Percentiles rank a stretch among this genome's conserved stretches.
These are phyloP conservation scores for Candida labiduridarum DNA, from an alignment of 1,139 yeast genomes.

Conservation along the genomic window DNA sequence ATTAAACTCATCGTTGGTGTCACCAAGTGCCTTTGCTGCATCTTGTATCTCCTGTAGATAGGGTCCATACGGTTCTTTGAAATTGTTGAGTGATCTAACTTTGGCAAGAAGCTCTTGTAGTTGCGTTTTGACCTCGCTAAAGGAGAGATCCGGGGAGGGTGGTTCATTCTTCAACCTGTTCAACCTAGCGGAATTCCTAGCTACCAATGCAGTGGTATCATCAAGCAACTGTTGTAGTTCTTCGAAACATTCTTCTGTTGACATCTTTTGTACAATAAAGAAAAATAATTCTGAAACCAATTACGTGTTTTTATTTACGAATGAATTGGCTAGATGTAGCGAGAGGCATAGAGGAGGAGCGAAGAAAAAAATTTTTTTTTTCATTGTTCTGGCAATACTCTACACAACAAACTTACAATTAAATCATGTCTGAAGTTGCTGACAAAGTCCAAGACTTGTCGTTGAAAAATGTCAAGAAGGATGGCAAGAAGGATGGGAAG, in stretches of 20 bases:
- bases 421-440: conserved; percentile 5
- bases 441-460: conserved; percentile 7
- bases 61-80: conserved; percentile 3
- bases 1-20: conserved; percentile 5
- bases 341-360: neutral
- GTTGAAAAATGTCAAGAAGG: conserved; percentile 10
- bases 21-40: conserved; percentile 5
- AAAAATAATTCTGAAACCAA: too few species aligned
- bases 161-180: conserved; percentile 4
- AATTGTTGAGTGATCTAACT: neutral
- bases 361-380: conserved; percentile 2
- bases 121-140: neutral
- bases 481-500: conserved; percentile 16
- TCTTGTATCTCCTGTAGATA: conserved; percentile 8
- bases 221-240: conserved; percentile 18
- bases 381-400: neutral
- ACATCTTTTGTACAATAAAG: neutral
- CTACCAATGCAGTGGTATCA: conserved; percentile 14
- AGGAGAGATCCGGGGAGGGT: neutral
- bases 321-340: too few species aligned
- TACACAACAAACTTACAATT: neutral
- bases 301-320: neutral
- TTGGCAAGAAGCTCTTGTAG: neutral
- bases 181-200: conserved; percentile 13
- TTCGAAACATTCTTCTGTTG: neutral